Evolutionary conservation across 108 stramenopile genomes (phyloP).

Genomic region (Pseudonitzschia pungens): DNA sequence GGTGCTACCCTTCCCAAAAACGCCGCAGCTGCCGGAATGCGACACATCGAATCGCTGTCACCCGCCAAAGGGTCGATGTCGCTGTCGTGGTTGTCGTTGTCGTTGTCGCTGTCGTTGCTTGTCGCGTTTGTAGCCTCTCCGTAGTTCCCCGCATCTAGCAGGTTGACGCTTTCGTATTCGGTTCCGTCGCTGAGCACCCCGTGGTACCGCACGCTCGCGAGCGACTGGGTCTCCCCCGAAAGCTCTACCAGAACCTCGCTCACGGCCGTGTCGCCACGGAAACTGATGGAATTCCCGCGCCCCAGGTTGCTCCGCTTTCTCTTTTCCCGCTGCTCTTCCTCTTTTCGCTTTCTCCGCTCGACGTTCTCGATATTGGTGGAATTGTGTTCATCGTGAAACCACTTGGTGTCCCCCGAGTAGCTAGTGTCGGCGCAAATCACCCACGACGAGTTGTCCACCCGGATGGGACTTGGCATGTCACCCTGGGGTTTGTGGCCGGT

Average conservation of each 20-base stretch:
- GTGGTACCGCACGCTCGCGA: constrained; percentile 45
- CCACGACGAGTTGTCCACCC: constrained; percentile 42
- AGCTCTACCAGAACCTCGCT: constrained; percentile 64
- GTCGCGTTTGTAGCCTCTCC: neutral
- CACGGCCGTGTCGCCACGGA: constrained; percentile 41
- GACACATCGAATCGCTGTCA: constrained; percentile 5
- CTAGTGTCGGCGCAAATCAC: constrained; percentile 74
- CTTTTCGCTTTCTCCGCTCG: neutral
- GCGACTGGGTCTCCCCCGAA: constrained; percentile 18
- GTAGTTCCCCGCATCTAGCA: constrained; percentile 20
- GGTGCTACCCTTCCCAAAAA: constrained; percentile 23
- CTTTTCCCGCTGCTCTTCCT: neutral
- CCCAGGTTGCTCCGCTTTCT: constrained; percentile 35
- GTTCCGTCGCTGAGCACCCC: constrained; percentile 73
- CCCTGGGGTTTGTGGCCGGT: constrained; percentile 84
- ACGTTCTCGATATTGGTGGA: neutral
- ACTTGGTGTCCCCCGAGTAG: constrained; percentile 74
- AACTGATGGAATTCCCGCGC: constrained; percentile 46
- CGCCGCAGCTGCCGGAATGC: neutral
- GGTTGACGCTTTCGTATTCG: constrained; percentile 50
- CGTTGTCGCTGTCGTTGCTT: neutral
- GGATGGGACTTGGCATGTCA: constrained; percentile 76
- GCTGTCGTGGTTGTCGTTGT: neutral
- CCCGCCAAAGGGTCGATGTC: constrained; percentile 5
- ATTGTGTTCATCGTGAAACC: constrained; percentile 38